Conservation (phyloP, 2,329 filamentous ascomycete species). For the Penicillium sp. region DNA sequence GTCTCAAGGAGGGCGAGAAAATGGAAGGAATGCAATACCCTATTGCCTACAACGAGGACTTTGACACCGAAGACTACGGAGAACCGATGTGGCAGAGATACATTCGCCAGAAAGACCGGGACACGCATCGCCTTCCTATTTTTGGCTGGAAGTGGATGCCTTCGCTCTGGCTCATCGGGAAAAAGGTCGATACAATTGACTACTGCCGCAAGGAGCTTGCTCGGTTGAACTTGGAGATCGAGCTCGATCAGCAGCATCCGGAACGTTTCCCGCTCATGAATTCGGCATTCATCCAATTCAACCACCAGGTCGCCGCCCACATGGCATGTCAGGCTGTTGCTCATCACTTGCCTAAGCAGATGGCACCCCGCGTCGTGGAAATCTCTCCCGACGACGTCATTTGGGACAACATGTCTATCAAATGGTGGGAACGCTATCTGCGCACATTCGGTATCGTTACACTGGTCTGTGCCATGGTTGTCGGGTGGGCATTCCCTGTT, state of each 20-base stretch:
- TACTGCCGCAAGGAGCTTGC: slow-evolving; percentile 83
- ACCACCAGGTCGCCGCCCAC: slow-evolving; percentile 92
- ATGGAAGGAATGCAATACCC: slow-evolving; percentile 51
- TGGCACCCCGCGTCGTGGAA: slow-evolving; percentile 88
- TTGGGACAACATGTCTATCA: slow-evolving; percentile 96
- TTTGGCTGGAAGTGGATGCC: slow-evolving; percentile 65
- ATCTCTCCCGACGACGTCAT: slow-evolving; percentile 88
- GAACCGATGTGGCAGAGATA: slow-evolving; percentile 76
- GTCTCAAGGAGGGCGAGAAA: slow-evolving; percentile 25
- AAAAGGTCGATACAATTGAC: slow-evolving; percentile 93
- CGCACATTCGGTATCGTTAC: slow-evolving; percentile 61
- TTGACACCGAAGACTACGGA: slow-evolving; percentile 57
- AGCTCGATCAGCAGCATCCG: slow-evolving; percentile 76
- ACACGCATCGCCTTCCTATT: slow-evolving; percentile 71
- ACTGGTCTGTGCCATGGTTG: slow-evolving; percentile 67
- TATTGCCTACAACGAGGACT: slow-evolving; percentile 57
- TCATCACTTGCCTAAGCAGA: slow-evolving; percentile 86
- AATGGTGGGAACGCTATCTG: slow-evolving; percentile 86
- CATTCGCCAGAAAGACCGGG: slow-evolving; percentile 72
- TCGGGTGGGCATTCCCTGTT: slow-evolving; percentile 87
- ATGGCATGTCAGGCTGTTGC: slow-evolving; percentile 94
- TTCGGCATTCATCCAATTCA: slow-evolving; percentile 97
- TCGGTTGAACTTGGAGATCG: slow-evolving; percentile 83
- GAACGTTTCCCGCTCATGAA: slow-evolving; percentile 90
- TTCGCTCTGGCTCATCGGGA: slow-evolving; percentile 69